Base-by-base conservation (phyloP, 257 asterid genomes). In the Fraxinus cuspidata region DNA sequence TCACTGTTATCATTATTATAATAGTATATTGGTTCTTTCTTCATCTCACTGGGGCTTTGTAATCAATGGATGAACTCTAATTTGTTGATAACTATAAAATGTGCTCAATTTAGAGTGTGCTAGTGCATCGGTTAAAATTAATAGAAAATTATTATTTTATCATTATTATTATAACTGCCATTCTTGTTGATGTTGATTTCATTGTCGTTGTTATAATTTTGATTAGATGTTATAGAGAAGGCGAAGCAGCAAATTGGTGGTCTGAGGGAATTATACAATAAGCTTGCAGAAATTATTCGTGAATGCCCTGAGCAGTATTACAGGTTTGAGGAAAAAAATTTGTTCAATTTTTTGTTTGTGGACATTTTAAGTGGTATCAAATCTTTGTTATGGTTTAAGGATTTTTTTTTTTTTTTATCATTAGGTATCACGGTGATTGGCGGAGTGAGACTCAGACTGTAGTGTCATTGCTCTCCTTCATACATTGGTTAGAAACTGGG, bases 351-450 rank as follows among this genome's bases (percentile, higher is more conserved):
- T 73, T 66, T 40, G 56, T 74, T 73, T 60, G 56, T 6, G 66
- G 56, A 25, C 21, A 73, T 21, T 7, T 70, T 31, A 27, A 56
- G 49, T 79, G 70, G 76, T 25, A 66, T 73, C 51, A 16, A 40
- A 8, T 70, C 32, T 42, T 69, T 38, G 78, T 73, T 7, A 74
- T 77, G 64, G 66, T 74, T 65, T 74, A 73, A 8, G 31, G 2
- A 21, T 11, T 60, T 23, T 21, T 63, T 23, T 11, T 60, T 23
- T 21, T 63, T 23, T 63, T 67, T 69, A 34, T 74, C n/a, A 7
- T 70, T 78, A 87, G 99, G 88, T 92, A 87, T 82, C 97, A 96
- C 51, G 94, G 92, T 69, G 98, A 93, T 87, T 93, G 98, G 98
- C 90, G 87, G 87, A 88, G 87, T 72, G 98, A 96, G 86, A 86